A percentile compares a stretch with the other conserved stretches of the same genome.
These are phyloP conservation scores for Dictyostelium gargantuum DNA, from an alignment of 208 protist species.

Conservation along the genomic window DNA sequence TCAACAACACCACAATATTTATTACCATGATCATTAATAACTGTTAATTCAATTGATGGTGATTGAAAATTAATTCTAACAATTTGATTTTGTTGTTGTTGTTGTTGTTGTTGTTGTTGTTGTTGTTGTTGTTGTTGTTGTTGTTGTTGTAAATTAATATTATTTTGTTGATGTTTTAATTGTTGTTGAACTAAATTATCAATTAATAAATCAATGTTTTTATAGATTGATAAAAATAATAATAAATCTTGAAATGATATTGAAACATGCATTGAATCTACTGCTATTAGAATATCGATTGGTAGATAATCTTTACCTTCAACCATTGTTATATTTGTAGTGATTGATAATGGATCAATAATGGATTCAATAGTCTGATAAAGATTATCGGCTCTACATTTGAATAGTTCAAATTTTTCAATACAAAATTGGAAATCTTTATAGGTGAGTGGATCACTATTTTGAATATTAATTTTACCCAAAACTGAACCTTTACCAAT, in stretches of 20 bases:
- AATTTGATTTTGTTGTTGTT: neutral
- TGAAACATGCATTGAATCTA: conserved; percentile 9
- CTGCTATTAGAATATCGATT: conserved; percentile 1
- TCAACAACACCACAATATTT: conserved; percentile 12
- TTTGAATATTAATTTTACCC: conserved; percentile 1
- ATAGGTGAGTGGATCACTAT: neutral
- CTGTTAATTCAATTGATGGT: neutral
- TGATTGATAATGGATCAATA: conserved; percentile 20
- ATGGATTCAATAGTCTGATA: neutral
- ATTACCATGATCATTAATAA: conserved; percentile 37
- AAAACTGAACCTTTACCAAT: neutral
- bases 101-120: neutral
- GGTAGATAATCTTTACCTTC: conserved; percentile 14
- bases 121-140: neutral
- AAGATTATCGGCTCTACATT: neutral
- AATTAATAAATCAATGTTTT: neutral
- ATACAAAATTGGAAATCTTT: conserved; percentile 23
- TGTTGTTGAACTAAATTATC: neutral
- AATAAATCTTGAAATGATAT: conserved; percentile 49
- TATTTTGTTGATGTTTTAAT: neutral
- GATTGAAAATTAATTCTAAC: conserved; percentile 18
- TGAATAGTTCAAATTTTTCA: conserved; percentile 26
- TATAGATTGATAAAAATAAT: neutral
- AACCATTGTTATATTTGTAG: neutral
- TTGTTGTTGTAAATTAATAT: neutral